These are phyloP conservation scores for Termitomyces sp. DNA, from an alignment of 768 basidiomycete genomes.

Conservation along the genomic window DNA sequence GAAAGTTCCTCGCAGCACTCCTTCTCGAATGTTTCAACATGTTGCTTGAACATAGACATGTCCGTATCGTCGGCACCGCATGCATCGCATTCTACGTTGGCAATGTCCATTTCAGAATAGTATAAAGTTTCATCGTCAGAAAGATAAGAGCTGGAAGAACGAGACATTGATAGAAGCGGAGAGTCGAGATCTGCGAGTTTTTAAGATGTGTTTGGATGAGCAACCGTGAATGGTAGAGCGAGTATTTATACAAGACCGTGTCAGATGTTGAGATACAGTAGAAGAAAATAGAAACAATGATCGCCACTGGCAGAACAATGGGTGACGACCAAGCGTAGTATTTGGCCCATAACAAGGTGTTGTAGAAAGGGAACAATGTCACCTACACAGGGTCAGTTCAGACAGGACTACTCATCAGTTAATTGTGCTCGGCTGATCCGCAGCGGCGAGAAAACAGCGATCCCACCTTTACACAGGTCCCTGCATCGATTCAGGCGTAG, in stretches of 20 bases:
- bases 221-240: background rate
- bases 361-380: background rate
- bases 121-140: background rate
- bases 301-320: background rate
- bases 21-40: background rate
- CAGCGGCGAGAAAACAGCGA: background rate
- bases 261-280: background rate
- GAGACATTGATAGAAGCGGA: background rate
- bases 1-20: background rate
- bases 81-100: no score
- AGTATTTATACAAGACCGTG: background rate
- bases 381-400: background rate
- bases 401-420: background rate
- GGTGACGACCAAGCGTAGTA: background rate
- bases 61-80: background rate
- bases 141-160: background rate
- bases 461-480: background rate
- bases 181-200: background rate
- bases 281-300: background rate
- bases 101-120: background rate
- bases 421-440: background rate
- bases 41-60: background rate
- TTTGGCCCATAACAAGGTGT: background rate
- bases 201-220: background rate
- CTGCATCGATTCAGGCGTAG: background rate